Base-by-base conservation (phyloP, 148 eudicot genomes). In the Polygonum maritimum region DNA sequence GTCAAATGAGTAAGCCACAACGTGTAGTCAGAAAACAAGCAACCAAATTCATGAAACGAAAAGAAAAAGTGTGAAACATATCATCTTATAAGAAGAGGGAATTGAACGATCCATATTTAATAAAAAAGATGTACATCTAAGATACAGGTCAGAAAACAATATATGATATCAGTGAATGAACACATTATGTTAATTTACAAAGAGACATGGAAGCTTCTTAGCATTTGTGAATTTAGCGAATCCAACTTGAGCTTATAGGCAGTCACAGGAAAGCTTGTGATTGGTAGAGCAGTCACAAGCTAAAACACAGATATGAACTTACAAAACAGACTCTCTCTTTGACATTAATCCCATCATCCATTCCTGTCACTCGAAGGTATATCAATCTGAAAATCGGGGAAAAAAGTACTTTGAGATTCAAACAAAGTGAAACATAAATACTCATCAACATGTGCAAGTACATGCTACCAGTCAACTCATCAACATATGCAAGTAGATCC, bases 261-360 rank as follows among this genome's bases (percentile, higher is more conserved):
- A 67, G 71, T 35, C 71, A 67, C n/a, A n/a, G n/a, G n/a, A 62
- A 39, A 62, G 18, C 62, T 55, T 33, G 38, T 62, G 44, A 67
- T 21, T 13, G 35, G 39, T 38, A 36, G 71, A 67, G 44, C 41
- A 67, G 21, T 35, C n/a, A n/a, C 55, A 51, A 2, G 5, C n/a
- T 51, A n/a, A 18, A 51, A 19, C 70, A 22, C 26, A 35, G 52
- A 26, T 36, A 14, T 26, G 3, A 67, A 83, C 99, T 89, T 82
- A 95, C 99, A 84, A 84, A 90, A 71, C 85, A 77, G 77, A 91
- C 84, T 81, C 97, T 88, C 78, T 94, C 97, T 78, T 95, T 95
- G 76, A 89, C 86, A 80, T 80, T 86, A 47, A 95, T 79, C 52
- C 96, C 99, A 51, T 92, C 96, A 80, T 92, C 96, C 99, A 95